Evolutionary conservation across 2,329 filamentous ascomycete species (phyloP), one percentile per base, ranked within the genome.

Genomic region (Colletotrichum tabaci): DNA sequence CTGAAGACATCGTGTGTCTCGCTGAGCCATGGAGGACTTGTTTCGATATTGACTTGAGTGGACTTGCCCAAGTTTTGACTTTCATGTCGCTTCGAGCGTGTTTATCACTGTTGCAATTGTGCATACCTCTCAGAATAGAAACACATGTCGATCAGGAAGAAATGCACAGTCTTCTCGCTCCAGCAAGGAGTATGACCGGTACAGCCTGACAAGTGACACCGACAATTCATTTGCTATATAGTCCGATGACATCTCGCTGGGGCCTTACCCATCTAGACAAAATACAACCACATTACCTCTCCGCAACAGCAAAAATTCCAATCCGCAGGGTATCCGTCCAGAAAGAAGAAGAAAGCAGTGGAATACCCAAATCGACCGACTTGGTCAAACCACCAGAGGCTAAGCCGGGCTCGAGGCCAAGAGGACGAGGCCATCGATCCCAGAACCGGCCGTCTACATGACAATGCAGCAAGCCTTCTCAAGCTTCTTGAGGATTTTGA

Each of bases 391-490:
- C 30, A 38, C 30, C n/a, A 38, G 35, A 55, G n/a, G 3, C 30
- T 21, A 13, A 38, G 26, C 13, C 26, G 15, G 44, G 18, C 44
- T 30, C 44, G 44, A 38, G 30, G 5, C 49, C 47, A 16, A 50
- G 16, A 10, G 16, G 64, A n/a, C 35, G 58, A 40, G 47, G 47
- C 40, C 61, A 46, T 16, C 4, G 18, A 35, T 10, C 3, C 38
- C 40, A 23, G 47, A 18, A 57, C 30, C 23, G 38, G 8, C 44
- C 23, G 40, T 66, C 84, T 84, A 96, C 93, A 95, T 95, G 77
- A 96, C 89, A 49, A 89, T 84, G 84, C 93, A 95, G 82, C 93
- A 95, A 70, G 83, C 84, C 81, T 90, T 90, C 80, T 91, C 90
- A 79, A 94, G 79, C 82, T 91, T 91, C 77, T 86, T 87, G 74